Evolutionary conservation across 2,329 filamentous ascomycete species (phyloP), one percentile per base, ranked within the genome.

Genomic region (Thelonectria discophora): DNA sequence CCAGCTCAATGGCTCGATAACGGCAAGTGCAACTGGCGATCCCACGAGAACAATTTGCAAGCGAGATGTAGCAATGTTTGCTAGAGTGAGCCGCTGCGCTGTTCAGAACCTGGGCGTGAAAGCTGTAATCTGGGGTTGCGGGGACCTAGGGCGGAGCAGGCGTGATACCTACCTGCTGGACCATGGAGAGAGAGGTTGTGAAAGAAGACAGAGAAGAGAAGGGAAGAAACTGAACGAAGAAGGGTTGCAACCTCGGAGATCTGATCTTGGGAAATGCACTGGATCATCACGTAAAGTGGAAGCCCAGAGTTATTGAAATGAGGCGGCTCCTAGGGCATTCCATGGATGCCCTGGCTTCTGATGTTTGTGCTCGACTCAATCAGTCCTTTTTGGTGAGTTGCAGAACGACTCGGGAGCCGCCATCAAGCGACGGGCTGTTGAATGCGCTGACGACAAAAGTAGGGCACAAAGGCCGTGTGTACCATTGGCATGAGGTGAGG

Each of bases 91-190:
- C 17, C n/a, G 20, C 45, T 32, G 52, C n/a, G 15, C 43, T 18
- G 20, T 30, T 39, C 9, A 24, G 52, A 48, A 15, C 27, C 7
- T 7, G 21, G 6, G 6, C 21, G 21, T 24, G 21, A 24, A 24
- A 6, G 21, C 21, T 42, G 43, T 24, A 47, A 55, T 47, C 46
- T 45, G 40, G 52, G 52, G 52, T 47, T 48, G 47, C 34, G 52
- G 52, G 40, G 58, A 55, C 21, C 21, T 24, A 46, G 17, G 52
- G 15, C 43, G 18, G 24, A 13, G 5, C 27, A 10, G 27, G 27
- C n/a, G 32, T 48, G 51, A n/a, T 40, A 46, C 12, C n/a, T n/a
- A n/a, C n/a, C n/a, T 18, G 5, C 12, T 43, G 43, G 46, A 18
- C 18, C 46, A 47, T 18, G 18, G 17, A 18, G 43, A 46, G 20